Evolutionary conservation across 2,329 filamentous ascomycete genomes (phyloP).

Genomic region (Colletotrichum cereale): DNA sequence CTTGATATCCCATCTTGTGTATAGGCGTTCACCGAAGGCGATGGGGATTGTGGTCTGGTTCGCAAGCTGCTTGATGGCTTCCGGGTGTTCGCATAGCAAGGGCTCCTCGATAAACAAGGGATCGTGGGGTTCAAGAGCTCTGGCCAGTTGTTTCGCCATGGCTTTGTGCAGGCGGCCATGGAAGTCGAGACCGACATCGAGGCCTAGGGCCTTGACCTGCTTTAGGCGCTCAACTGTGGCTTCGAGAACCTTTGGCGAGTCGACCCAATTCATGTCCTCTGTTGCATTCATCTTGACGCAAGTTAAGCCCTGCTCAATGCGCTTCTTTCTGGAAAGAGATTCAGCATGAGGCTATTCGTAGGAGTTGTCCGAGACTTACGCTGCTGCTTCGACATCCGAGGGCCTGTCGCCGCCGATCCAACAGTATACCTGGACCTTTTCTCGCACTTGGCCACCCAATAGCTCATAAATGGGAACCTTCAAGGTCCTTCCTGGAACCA

Average conservation of each 20-base stretch:
- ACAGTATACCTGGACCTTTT: slow-evolving; percentile 74
- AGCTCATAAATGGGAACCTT: slow-evolving; percentile 73
- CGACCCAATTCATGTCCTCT: slow-evolving; percentile 76
- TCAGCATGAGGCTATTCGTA: background rate
- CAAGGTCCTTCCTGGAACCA: slow-evolving; percentile 35
- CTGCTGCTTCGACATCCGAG: slow-evolving; percentile 69
- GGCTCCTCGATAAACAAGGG: slow-evolving; percentile 78
- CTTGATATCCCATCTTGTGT: slow-evolving; percentile 75
- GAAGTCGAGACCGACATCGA: slow-evolving; percentile 77
- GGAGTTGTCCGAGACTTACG: slow-evolving; percentile 49
- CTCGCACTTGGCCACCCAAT: slow-evolving; percentile 74
- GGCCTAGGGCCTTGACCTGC: slow-evolving; percentile 71
- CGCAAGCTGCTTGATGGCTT: slow-evolving; percentile 69
- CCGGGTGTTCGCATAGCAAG: slow-evolving; percentile 70
- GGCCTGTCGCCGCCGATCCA: slow-evolving; percentile 79
- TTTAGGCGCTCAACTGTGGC: slow-evolving; percentile 71
- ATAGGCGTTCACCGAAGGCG: slow-evolving; percentile 74
- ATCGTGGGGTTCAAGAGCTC: slow-evolving; percentile 69
- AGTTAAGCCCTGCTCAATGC: slow-evolving; percentile 67
- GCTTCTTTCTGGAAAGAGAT: slow-evolving; percentile 55
- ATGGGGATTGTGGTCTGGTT: slow-evolving; percentile 69
- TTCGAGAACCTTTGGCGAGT: slow-evolving; percentile 69
- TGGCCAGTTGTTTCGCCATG: slow-evolving; percentile 77
- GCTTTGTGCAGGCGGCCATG: slow-evolving; percentile 77
- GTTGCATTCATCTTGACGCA: slow-evolving; percentile 79